A percentile compares a stretch with the other conserved stretches of the same genome.
Conservation (phyloP, 176 grass and related monocot species). For the Eragrostis curvula region DNA sequence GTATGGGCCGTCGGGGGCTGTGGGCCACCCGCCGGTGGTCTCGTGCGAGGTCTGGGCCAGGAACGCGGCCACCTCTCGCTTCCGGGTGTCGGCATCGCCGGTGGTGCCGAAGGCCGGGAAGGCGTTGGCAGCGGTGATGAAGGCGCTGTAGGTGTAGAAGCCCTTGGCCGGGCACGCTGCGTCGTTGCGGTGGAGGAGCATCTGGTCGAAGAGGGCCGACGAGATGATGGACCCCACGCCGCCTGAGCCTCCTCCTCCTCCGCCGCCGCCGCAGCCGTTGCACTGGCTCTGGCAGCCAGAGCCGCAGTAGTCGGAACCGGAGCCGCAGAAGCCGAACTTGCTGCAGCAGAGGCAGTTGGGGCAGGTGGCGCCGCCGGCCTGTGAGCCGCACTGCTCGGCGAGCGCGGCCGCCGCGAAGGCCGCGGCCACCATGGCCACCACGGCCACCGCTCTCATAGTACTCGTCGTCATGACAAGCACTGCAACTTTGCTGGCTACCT, state of each 20-base stretch:
- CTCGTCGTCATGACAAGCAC: neutral
- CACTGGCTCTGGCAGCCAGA: constrained; percentile 47
- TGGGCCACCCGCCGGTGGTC: constrained; percentile 54
- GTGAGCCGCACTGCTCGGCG: constrained; percentile 45
- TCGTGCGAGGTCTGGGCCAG: constrained; percentile 64
- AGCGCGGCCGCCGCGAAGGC: neutral
- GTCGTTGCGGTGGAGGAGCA: constrained; percentile 63
- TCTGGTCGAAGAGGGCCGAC: constrained; percentile 40
- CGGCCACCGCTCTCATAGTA: too few relatives aligned
- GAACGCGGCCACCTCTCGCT: too few relatives aligned
- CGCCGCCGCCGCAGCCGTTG: neutral
- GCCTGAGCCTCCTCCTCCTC: neutral
- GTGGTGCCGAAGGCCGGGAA: constrained; percentile 47
- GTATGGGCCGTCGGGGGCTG: constrained; percentile 50
- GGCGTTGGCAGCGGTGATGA: constrained; percentile 49
- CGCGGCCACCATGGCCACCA: neutral
- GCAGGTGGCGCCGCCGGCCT: constrained; percentile 47
- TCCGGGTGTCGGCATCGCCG: neutral
- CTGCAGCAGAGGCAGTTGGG: constrained; percentile 56
- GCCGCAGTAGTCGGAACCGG: constrained; percentile 27
- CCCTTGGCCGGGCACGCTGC: too few relatives aligned
- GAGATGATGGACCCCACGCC: constrained; percentile 48
- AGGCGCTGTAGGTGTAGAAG: constrained; percentile 57
- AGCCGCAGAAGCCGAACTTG: constrained; percentile 45
- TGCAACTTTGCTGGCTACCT: too few relatives aligned